Conservation (phyloP, 345 rosid species). For the Acer saccharum region DNA sequence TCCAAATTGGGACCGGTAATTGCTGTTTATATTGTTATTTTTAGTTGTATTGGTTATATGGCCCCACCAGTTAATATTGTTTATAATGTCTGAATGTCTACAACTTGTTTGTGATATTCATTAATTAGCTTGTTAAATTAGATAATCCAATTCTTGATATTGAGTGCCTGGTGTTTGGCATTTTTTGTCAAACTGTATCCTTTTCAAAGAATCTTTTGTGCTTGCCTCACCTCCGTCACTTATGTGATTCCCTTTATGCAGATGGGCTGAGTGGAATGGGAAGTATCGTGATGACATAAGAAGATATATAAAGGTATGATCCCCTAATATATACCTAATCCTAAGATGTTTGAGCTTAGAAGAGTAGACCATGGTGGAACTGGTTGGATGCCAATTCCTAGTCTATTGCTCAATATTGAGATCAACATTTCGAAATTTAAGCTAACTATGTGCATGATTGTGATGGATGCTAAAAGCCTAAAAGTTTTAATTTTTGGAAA, state of each 20-base stretch:
- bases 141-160: background rate
- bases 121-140: background rate
- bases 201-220: background rate
- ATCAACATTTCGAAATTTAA: background rate
- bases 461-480: background rate
- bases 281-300: constrained; percentile 89
- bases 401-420: background rate
- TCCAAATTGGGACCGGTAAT: constrained; percentile 96
- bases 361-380: background rate
- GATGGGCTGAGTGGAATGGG: constrained; percentile 99
- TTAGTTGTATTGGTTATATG: no score
- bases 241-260: constrained; percentile 34
- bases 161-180: background rate
- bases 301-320: constrained; percentile 77
- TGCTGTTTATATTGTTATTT: background rate
- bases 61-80: background rate
- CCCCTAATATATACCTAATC: background rate
- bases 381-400: constrained; percentile 10
- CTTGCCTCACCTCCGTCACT: constrained; percentile 10
- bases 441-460: background rate
- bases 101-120: background rate
- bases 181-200: background rate
- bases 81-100: background rate
- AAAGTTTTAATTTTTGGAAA: background rate
- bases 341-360: background rate